These are phyloP conservation scores for Taiozyma sp. DNA, from an alignment of 1,139 yeast genomes.

Conservation along the genomic window DNA sequence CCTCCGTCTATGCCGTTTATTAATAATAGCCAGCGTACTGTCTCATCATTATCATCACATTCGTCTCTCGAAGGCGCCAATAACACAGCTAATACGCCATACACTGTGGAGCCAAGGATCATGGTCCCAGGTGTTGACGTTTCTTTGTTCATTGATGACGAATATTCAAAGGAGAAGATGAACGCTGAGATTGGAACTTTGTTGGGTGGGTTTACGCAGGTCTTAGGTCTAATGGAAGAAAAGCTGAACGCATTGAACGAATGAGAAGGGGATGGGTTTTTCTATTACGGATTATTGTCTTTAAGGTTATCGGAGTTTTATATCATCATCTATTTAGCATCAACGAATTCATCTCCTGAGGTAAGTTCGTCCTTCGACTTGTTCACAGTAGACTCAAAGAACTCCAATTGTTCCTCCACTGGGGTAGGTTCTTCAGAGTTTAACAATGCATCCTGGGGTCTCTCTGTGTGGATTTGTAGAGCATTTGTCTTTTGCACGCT, in stretches of 20 bases:
- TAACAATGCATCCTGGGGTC: slow-evolving; percentile 11
- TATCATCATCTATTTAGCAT: slow-evolving; percentile 9
- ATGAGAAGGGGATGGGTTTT: slow-evolving; percentile 2
- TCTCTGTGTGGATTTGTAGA: slow-evolving; percentile 8
- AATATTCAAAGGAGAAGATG: slow-evolving; percentile 16
- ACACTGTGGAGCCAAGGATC: slow-evolving; percentile 2
- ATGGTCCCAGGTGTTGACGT: slow-evolving; percentile 15
- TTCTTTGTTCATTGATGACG: slow-evolving; percentile 18
- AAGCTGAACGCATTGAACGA: slow-evolving; percentile 19
- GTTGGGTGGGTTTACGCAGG: slow-evolving; percentile 14
- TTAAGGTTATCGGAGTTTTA: background rate
- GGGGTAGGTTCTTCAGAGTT: slow-evolving; percentile 13
- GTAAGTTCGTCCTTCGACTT: background rate
- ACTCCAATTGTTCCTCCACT: slow-evolving; percentile 1
- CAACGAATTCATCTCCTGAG: slow-evolving; percentile 16
- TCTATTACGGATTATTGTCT: background rate
- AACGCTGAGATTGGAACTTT: slow-evolving; percentile 17
- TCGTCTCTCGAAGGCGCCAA: slow-evolving; percentile 15
- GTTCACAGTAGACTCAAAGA: background rate
- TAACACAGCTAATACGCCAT: slow-evolving; percentile 1
- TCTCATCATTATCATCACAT: slow-evolving; percentile 16
- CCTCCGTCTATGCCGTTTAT: slow-evolving; percentile 21
- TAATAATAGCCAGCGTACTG: slow-evolving; percentile 13
- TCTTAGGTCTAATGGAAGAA: slow-evolving; percentile 23
- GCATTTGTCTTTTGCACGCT: slow-evolving; percentile 7